A percentile compares a stretch with the other conserved stretches of the same genome.
Evolutionary conservation across 495 filamentous ascomycete genomes (phyloP).

Genomic region (Aspergillus sclerotioniger): DNA sequence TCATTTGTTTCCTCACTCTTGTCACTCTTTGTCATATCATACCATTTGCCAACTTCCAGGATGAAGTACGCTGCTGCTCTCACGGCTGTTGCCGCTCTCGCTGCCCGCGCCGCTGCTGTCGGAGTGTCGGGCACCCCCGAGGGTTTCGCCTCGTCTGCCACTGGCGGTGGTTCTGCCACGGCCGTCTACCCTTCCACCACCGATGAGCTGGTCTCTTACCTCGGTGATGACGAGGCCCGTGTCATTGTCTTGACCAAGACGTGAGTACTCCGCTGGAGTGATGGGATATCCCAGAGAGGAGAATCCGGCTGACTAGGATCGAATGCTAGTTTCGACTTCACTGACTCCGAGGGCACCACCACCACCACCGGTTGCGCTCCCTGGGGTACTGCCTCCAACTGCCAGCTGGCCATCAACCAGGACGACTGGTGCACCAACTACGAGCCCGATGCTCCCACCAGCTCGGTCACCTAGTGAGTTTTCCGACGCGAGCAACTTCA

Average conservation of each 20-base stretch:
- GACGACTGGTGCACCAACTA: conserved; percentile 44
- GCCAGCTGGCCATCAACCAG: conserved; percentile 52
- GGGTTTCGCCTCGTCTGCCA: conserved; percentile 41
- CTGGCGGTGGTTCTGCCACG: conserved; percentile 43
- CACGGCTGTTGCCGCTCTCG: conserved; percentile 7
- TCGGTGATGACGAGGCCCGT: conserved; percentile 10
- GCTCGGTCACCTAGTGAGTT: conserved; percentile 33
- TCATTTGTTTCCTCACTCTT: neutral
- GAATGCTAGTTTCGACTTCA: conserved; percentile 36
- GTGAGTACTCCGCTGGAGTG: neutral
- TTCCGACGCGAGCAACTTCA: neutral
- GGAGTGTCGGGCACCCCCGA: conserved; percentile 32
- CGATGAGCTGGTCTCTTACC: conserved; percentile 21
- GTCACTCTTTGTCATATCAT: neutral
- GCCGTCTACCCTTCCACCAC: conserved; percentile 36
- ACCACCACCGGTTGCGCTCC: conserved; percentile 42
- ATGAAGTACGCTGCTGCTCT: conserved; percentile 7
- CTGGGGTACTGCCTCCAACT: conserved; percentile 39
- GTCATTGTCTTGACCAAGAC: conserved; percentile 14
- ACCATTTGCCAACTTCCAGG: neutral
- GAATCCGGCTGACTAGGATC: neutral
- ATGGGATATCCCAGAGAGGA: too few species aligned
- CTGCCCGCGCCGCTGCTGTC: conserved; percentile 9
- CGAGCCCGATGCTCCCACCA: conserved; percentile 24
- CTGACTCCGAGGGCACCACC: conserved; percentile 36